Conservation (phyloP, 176 grass and related monocot genomes). For the Paspalum notatum region DNA sequence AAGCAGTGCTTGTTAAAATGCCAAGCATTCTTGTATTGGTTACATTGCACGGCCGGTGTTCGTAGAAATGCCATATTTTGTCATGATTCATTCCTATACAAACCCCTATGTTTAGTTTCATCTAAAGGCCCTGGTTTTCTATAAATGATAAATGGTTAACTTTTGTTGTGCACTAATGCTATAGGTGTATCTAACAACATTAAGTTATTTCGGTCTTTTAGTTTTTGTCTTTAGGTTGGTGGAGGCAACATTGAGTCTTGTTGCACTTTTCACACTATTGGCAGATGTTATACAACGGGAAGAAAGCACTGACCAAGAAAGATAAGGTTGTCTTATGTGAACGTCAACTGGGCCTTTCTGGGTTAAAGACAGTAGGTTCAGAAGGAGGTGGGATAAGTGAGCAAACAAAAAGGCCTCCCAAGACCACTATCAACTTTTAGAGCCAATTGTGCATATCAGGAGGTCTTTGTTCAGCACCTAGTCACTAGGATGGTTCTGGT, state of each 20-base stretch:
- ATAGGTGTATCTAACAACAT: background rate
- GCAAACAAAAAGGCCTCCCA: constrained; percentile 79
- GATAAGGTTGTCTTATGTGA: constrained; percentile 52
- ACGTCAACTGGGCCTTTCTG: constrained; percentile 62
- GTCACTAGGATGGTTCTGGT: constrained; percentile 64
- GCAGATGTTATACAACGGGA: constrained; percentile 53
- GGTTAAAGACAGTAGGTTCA: constrained; percentile 43
- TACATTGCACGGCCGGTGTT: constrained; percentile 12
- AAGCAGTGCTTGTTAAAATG: constrained; percentile 25
- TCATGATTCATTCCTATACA: constrained; percentile 37
- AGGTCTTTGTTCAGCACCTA: constrained; percentile 71
- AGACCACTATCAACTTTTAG: constrained; percentile 56
- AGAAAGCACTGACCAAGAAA: constrained; percentile 45
- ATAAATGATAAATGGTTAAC: background rate
- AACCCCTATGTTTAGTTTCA: constrained; percentile 9
- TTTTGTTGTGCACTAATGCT: background rate
- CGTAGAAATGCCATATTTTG: constrained; percentile 16
- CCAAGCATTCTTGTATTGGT: background rate
- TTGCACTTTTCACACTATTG: constrained; percentile 49
- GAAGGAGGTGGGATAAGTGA: constrained; percentile 37
- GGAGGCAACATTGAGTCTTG: constrained; percentile 53
- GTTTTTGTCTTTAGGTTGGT: constrained; percentile 55
- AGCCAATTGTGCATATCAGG: constrained; percentile 78
- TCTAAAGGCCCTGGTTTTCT: background rate
- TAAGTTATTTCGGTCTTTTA: constrained; percentile 41